Percentiles rank a stretch among this genome's conserved stretches.
Evolutionary conservation across 2,329 filamentous ascomycete genomes (phyloP).

Genomic region (Septoria petroselini): DNA sequence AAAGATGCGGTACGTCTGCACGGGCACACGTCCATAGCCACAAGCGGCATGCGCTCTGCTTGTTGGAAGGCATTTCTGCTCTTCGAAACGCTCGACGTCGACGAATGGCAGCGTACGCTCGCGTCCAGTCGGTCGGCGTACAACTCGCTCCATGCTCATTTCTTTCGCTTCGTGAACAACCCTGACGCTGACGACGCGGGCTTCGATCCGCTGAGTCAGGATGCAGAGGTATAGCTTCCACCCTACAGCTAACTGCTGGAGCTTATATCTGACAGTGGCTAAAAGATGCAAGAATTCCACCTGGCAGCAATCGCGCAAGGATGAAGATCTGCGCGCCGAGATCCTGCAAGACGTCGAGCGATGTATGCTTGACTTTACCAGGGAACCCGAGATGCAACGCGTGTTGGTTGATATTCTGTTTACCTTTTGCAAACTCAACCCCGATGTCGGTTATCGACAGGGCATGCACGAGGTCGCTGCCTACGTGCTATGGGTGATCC

Average conservation of each 20-base stretch:
- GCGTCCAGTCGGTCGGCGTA: constrained; percentile 72
- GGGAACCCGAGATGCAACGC: constrained; percentile 70
- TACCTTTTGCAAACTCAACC: constrained; percentile 90
- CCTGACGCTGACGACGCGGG: constrained; percentile 74
- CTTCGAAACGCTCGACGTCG: constrained; percentile 63
- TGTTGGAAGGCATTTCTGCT: constrained; percentile 93
- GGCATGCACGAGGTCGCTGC: constrained; percentile 97
- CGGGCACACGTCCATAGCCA: constrained; percentile 22
- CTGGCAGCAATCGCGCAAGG: constrained; percentile 81
- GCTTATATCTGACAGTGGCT: constrained; percentile 37
- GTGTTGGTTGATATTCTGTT: constrained; percentile 88
- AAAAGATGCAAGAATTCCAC: constrained; percentile 67
- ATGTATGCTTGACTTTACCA: constrained; percentile 72
- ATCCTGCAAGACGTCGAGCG: constrained; percentile 93
- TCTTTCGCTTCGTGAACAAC: constrained; percentile 78
- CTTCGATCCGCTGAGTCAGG: constrained; percentile 82
- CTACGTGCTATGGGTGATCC: constrained; percentile 79
- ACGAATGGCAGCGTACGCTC: constrained; percentile 67
- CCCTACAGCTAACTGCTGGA: constrained; percentile 16
- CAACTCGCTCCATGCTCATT: constrained; percentile 65
- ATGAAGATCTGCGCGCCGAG: constrained; percentile 79
- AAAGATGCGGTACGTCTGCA: constrained; percentile 34
- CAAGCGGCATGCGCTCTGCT: constrained; percentile 69
- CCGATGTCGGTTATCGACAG: constrained; percentile 86
- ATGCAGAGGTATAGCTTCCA: constrained; percentile 57